Evolutionary conservation across 352 stramenopile species (phyloP).

Genomic region (Poterioochromonas sp.): DNA sequence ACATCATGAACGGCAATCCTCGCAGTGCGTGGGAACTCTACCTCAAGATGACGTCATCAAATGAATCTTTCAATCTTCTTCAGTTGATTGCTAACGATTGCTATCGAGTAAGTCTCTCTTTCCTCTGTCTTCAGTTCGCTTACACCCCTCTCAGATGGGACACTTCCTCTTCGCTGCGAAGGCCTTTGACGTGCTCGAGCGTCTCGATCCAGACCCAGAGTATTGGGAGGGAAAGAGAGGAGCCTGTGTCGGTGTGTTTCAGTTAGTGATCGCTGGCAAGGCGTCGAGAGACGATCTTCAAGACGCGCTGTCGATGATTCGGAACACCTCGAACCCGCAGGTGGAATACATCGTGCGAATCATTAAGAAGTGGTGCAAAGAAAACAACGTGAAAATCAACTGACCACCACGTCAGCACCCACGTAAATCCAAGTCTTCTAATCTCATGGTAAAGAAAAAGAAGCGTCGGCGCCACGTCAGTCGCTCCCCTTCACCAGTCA

Average conservation of each 20-base stretch:
- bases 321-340: conserved; percentile 83
- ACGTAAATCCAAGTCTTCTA: too few species aligned
- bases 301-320: conserved; percentile 79
- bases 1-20: conserved; percentile 86
- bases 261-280: conserved; percentile 73
- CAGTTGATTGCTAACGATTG: conserved; percentile 92
- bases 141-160: conserved; percentile 58
- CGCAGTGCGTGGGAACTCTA: conserved; percentile 89
- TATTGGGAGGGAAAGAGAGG: conserved; percentile 92
- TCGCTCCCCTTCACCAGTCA: too few species aligned
- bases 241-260: conserved; percentile 85
- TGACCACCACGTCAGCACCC: too few species aligned
- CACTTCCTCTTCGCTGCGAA: conserved; percentile 88
- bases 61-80: conserved; percentile 87
- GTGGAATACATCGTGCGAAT: conserved; percentile 89
- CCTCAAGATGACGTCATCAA: conserved; percentile 86
- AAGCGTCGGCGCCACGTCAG: too few species aligned
- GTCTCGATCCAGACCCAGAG: conserved; percentile 83
- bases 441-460: too few species aligned
- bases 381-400: conserved; percentile 52
- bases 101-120: conserved; percentile 63
- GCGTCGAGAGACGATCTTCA: conserved; percentile 71
- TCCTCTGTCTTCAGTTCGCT: too few species aligned
- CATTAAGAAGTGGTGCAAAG: conserved; percentile 86
- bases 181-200: conserved; percentile 82